Evolutionary conservation across 306 rosid species (phyloP).

Genomic region (Dalbergia oliveri): DNA sequence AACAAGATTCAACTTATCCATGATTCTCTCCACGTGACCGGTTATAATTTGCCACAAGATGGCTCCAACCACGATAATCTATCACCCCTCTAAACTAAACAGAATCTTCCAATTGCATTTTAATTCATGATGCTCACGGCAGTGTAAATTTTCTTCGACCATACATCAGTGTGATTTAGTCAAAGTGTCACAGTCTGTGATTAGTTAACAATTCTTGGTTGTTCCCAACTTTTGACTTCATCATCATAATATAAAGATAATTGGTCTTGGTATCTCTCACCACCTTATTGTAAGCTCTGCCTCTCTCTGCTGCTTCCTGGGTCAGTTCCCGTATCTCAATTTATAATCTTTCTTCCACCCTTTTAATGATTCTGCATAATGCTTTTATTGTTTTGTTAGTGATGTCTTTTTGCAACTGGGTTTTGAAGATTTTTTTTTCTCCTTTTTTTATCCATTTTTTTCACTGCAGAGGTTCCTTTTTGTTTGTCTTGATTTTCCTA

Average conservation of each 20-base stretch:
- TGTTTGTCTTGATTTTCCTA: background rate
- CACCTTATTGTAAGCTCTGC: background rate
- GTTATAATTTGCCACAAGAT: background rate
- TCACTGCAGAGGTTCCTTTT: slow-evolving; percentile 19
- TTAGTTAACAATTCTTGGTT: background rate
- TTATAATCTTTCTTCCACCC: background rate
- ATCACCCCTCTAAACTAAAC: background rate
- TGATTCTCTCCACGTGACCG: slow-evolving; percentile 42
- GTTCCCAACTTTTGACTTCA: background rate
- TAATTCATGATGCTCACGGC: background rate
- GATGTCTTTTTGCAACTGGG: background rate
- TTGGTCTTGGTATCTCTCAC: background rate
- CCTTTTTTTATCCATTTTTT: background rate
- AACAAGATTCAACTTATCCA: slow-evolving; percentile 36
- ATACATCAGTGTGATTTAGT: background rate
- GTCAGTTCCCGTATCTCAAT: slow-evolving; percentile 18
- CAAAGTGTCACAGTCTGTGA: background rate
- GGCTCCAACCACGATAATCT: background rate
- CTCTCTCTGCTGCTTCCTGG: slow-evolving; percentile 1
- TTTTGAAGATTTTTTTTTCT: no score
- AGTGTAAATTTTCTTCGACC: background rate
- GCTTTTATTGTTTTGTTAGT: background rate
- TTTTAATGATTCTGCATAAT: no score
- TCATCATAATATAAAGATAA: slow-evolving; percentile 6
- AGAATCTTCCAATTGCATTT: background rate